Evolutionary conservation across 164 flowering plant genomes (phyloP), one percentile per base, ranked within the genome.

Genomic region (Berberis thunbergii): DNA sequence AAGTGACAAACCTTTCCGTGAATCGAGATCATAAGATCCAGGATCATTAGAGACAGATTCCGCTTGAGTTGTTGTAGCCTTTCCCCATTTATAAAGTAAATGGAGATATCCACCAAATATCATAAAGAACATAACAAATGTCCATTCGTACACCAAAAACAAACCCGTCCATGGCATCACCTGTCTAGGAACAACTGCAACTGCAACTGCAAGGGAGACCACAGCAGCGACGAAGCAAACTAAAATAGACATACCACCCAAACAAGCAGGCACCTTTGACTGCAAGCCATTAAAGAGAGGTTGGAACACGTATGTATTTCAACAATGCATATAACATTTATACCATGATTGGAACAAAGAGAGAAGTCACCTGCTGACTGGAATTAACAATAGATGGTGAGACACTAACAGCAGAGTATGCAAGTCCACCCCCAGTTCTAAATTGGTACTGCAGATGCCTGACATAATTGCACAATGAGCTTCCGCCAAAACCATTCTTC

Each of bases 101-200:
- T 77, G 82, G 59, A 94, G 87, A 73, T 84, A 94, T 43, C 86
- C 81, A 64, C 96, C 89, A 72, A 89, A 87, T 13, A 86, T 62
- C 13, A 89, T 13, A 64, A 83, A 74, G 79, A 87, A 91, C 57
- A 80, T 54, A 4, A 84, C 67, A 68, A 87, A 87, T 44, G 90
- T 83, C 97, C 96, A 91, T 67, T 94, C 99, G 66, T 91, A 94
- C 81, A 86, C 77, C 72, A 94, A 80, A 42, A 89, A 69, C 82
- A 94, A 76, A 56, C 99, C 99, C 39, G 96, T 89, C 97, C 96
- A 94, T 63, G 99, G 99, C 84, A 76, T 84, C 63, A 89, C 90
- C 79, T 94, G 99, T 7, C 86, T 82, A 53, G 99, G 99, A 55
- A 94, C 88, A 70, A 94, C 72, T 42, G 81, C 62, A 68, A 94